Evolutionary conservation across 768 basidiomycete species (phyloP).

Genomic region (Russula sp.): DNA sequence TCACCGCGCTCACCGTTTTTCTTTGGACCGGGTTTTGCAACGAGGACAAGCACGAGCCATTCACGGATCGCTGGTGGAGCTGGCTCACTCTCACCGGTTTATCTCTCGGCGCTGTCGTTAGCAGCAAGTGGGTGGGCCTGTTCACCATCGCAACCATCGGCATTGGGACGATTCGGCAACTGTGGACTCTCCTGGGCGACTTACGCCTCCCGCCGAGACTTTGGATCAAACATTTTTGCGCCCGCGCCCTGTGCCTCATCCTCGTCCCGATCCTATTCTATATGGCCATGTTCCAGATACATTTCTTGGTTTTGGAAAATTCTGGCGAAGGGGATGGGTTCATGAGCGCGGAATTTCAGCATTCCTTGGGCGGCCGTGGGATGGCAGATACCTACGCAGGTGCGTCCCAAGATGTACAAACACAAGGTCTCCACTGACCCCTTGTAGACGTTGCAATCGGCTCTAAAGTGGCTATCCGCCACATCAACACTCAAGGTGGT

Average conservation of each 20-base stretch:
- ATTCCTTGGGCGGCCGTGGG: constrained; percentile 79
- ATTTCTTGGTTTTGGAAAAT: constrained; percentile 81
- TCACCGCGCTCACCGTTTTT: constrained; percentile 85
- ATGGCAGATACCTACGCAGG: constrained; percentile 94
- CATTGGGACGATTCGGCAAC: constrained; percentile 69
- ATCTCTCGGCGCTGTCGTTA: constrained; percentile 84
- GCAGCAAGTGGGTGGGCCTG: constrained; percentile 97
- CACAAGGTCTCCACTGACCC: neutral
- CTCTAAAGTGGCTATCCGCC: constrained; percentile 75
- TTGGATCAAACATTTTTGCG: constrained; percentile 80
- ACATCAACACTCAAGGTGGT: constrained; percentile 97
- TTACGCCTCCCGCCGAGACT: constrained; percentile 64
- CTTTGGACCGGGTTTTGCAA: constrained; percentile 88
- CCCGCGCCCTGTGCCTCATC: constrained; percentile 87
- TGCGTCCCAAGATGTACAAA: constrained; percentile 29
- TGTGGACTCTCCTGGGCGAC: constrained; percentile 90
- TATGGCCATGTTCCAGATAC: constrained; percentile 94
- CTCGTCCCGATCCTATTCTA: constrained; percentile 80
- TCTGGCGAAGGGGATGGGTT: constrained; percentile 98
- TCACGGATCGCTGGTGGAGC: constrained; percentile 85
- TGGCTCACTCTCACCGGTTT: constrained; percentile 87
- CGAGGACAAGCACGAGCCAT: constrained; percentile 79
- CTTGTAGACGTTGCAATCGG: constrained; percentile 73
- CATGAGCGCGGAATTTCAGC: constrained; percentile 99
- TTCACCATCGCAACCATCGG: constrained; percentile 97